A percentile compares a stretch with the other conserved stretches of the same genome.
Conservation (phyloP, 2,329 filamentous ascomycete species). For the Scopulariopsis brevicaulis region DNA sequence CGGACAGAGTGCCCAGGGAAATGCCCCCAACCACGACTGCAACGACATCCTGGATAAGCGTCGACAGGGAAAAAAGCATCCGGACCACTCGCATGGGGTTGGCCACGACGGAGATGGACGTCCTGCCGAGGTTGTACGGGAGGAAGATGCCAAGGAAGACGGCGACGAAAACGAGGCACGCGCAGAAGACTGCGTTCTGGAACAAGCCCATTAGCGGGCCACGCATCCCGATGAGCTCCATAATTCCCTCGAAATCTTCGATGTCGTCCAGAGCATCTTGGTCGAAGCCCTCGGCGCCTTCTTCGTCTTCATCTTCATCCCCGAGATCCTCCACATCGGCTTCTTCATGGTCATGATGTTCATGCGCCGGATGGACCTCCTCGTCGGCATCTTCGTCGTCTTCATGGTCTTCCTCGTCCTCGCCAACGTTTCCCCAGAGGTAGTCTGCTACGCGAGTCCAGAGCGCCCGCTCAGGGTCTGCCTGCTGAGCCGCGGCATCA, state of each 20-base stretch:
- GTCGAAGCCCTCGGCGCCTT: constrained; percentile 46
- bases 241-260: constrained; percentile 90
- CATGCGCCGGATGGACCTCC: constrained; percentile 52
- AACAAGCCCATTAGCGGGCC: constrained; percentile 81
- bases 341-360: constrained; percentile 44
- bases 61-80: constrained; percentile 61
- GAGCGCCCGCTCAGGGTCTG: not conserved
- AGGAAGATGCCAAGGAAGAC: constrained; percentile 79
- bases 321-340: constrained; percentile 27
- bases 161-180: constrained; percentile 77
- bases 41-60: constrained; percentile 64
- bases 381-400: constrained; percentile 28
- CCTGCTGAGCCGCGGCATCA: constrained; percentile 2
- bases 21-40: constrained; percentile 45
- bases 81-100: constrained; percentile 69
- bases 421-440: constrained; percentile 47
- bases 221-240: constrained; percentile 94
- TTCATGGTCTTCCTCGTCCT: constrained; percentile 27
- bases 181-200: constrained; percentile 92
- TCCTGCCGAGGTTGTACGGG: constrained; percentile 83
- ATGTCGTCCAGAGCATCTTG: constrained; percentile 70
- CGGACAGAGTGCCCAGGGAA: constrained; percentile 1
- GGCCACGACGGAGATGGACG: constrained; percentile 67
- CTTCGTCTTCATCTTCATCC: constrained; percentile 27
- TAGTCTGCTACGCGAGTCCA: constrained; percentile 35